Conservation (phyloP, 2,329 filamentous ascomycete species). For the Leptodontidium sp. region DNA sequence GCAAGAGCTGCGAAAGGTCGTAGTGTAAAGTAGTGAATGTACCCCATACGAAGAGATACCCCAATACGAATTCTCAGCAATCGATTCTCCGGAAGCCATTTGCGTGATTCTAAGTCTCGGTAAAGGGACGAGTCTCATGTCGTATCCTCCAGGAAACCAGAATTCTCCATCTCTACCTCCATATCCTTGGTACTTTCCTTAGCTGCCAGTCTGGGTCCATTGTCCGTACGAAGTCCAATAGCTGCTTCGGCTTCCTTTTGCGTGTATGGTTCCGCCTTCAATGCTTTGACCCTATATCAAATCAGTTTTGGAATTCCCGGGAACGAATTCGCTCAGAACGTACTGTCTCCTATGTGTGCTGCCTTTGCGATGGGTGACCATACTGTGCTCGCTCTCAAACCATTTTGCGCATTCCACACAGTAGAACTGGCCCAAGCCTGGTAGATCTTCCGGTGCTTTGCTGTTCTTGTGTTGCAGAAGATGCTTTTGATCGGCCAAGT, state of each 20-base stretch:
- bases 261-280: slow-evolving; percentile 85
- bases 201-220: slow-evolving; percentile 57
- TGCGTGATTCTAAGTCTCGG: neutral
- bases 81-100: neutral
- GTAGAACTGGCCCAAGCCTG: slow-evolving; percentile 85
- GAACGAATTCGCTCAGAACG: slow-evolving; percentile 26
- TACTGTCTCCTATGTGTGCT: slow-evolving; percentile 95
- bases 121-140: neutral
- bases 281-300: slow-evolving; percentile 73
- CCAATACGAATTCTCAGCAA: slow-evolving; percentile 18
- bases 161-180: slow-evolving; percentile 54
- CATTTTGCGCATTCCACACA: slow-evolving; percentile 95
- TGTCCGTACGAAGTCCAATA: slow-evolving; percentile 75
- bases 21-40: slow-evolving; percentile 40
- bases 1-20: slow-evolving; percentile 46
- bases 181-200: slow-evolving; percentile 46
- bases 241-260: slow-evolving; percentile 88
- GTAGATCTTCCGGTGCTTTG: slow-evolving; percentile 86
- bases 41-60: slow-evolving; percentile 26
- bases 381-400: slow-evolving; percentile 85
- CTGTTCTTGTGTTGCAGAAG: slow-evolving; percentile 79
- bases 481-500: slow-evolving; percentile 81
- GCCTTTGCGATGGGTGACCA: slow-evolving; percentile 79
- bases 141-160: slow-evolving; percentile 36
- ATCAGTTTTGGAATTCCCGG: slow-evolving; percentile 17